Percentiles rank a stretch among this genome's conserved stretches.
phyloP scores from a whole-genome alignment of 495 filamentous ascomycete species.

The Penicillium chermesinum region DNA sequence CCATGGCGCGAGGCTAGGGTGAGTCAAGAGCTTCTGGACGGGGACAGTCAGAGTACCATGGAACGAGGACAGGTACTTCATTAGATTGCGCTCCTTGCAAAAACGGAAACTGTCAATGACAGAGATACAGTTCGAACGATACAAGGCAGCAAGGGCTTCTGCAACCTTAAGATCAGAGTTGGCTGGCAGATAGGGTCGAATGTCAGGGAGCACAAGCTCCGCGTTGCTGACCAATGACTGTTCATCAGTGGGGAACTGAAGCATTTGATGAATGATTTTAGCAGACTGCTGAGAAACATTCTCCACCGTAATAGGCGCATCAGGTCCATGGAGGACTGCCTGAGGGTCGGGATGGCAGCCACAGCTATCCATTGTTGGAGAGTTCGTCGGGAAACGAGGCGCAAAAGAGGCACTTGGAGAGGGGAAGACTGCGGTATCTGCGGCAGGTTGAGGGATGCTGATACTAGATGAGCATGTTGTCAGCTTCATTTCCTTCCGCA shows the following conservation, averaged over 20 bases:
- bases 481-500: no score
- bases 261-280: conserved; percentile 58
- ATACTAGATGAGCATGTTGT: conserved; percentile 15
- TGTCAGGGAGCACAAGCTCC: conserved; percentile 68
- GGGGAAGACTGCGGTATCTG: conserved; percentile 66
- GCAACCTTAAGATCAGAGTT: conserved; percentile 77
- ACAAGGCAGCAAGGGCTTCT: conserved; percentile 74
- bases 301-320: conserved; percentile 32
- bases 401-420: conserved; percentile 48
- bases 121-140: conserved; percentile 90
- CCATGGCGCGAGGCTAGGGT: conserved; percentile 80
- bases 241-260: conserved; percentile 58
- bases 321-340: conserved; percentile 7
- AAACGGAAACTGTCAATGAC: conserved; percentile 91
- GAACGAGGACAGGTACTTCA: conserved; percentile 92
- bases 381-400: conserved; percentile 24
- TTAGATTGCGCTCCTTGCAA: conserved; percentile 91
- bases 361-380: conserved; percentile 19
- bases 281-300: conserved; percentile 41
- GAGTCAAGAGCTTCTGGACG: conserved; percentile 87
- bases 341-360: conserved; percentile 18
- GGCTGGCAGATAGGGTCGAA: conserved; percentile 67
- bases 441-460: conserved; percentile 47
- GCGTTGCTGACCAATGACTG: conserved; percentile 55
- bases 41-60: conserved; percentile 94